Evolutionary conservation across 179 eudicot species (phyloP).

Genomic region (Nepenthes alata): DNA sequence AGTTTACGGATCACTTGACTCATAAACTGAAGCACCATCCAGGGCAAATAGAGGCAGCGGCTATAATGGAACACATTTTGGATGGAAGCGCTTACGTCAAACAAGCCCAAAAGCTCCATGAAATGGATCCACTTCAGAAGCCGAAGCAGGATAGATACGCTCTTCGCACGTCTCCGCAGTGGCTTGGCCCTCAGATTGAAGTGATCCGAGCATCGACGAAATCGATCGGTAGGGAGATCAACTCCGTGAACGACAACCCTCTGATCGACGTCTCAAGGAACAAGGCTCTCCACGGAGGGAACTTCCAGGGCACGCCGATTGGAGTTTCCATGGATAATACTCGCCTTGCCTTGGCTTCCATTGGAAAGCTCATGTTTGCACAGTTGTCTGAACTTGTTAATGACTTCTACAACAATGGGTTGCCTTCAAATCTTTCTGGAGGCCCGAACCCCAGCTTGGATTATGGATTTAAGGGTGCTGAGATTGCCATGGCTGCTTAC

Average conservation of each 20-base stretch:
- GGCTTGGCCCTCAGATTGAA: slow-evolving; percentile 64
- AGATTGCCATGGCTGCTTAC: slow-evolving; percentile 60
- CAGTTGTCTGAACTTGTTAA: slow-evolving; percentile 55
- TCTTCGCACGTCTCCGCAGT: slow-evolving; percentile 56
- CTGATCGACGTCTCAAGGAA: slow-evolving; percentile 53
- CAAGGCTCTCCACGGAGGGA: slow-evolving; percentile 58
- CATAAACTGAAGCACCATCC: slow-evolving; percentile 61
- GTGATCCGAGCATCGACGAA: slow-evolving; percentile 46
- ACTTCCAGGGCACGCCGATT: slow-evolving; percentile 64
- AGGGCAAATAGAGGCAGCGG: slow-evolving; percentile 62
- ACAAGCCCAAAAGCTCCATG: slow-evolving; percentile 37
- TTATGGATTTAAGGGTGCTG: slow-evolving; percentile 56
- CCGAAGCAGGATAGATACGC: slow-evolving; percentile 60
- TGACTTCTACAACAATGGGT: slow-evolving; percentile 55
- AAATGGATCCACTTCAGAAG: slow-evolving; percentile 48
- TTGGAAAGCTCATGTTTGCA: slow-evolving; percentile 53
- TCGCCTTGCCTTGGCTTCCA: slow-evolving; percentile 41
- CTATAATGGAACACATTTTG: slow-evolving; percentile 53
- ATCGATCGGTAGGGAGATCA: slow-evolving; percentile 50
- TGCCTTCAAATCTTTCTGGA: slow-evolving; percentile 51
- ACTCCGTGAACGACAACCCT: slow-evolving; percentile 61
- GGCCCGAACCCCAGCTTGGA: slow-evolving; percentile 56
- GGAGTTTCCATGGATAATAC: slow-evolving; percentile 65
- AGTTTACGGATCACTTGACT: slow-evolving; percentile 54
- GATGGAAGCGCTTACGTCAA: slow-evolving; percentile 40